Conservation (phyloP, 208 protist species). For the Crithidia brevicula region DNA sequence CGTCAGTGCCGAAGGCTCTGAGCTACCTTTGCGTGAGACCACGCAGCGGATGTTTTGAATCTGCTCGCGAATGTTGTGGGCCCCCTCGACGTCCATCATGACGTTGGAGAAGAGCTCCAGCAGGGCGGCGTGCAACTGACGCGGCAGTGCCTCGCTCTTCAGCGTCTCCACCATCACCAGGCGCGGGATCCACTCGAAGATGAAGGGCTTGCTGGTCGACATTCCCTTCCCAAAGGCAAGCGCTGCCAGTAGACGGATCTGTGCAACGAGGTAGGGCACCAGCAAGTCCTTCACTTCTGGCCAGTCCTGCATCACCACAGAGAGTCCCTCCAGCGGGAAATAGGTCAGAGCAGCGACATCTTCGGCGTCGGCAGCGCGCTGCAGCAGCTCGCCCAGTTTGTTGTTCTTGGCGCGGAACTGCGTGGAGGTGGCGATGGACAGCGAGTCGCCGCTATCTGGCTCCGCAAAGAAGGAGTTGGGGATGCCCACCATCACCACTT, state of each 20-base stretch:
- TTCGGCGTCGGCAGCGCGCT: conserved; percentile 22
- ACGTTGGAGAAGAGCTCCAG: conserved; percentile 41
- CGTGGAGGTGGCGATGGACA: conserved; percentile 31
- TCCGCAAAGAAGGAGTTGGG: conserved; percentile 39
- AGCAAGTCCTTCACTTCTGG: conserved; percentile 38
- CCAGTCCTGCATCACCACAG: conserved; percentile 34
- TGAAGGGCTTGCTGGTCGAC: conserved; percentile 16
- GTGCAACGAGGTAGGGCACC: conserved; percentile 41
- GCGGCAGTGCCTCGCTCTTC: conserved; percentile 31
- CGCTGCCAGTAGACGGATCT: conserved; percentile 38
- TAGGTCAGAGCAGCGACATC: conserved; percentile 28
- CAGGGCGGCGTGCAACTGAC: conserved; percentile 39
- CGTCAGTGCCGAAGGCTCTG: background rate
- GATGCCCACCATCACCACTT: conserved; percentile 38
- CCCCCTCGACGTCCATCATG: conserved; percentile 27
- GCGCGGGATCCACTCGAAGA: conserved; percentile 36
- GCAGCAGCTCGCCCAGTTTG: conserved; percentile 37
- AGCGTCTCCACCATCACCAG: conserved; percentile 34
- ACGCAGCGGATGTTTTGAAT: conserved; percentile 45
- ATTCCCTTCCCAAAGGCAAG: conserved; percentile 34
- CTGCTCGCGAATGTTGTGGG: conserved; percentile 30
- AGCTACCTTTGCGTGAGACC: conserved; percentile 1
- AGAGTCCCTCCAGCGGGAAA: conserved; percentile 43
- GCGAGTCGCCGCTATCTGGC: conserved; percentile 15
- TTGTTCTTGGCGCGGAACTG: conserved; percentile 31